These are phyloP conservation scores for Gamarada debralockiae DNA, from an alignment of 495 filamentous ascomycete genomes.

Conservation along the genomic window DNA sequence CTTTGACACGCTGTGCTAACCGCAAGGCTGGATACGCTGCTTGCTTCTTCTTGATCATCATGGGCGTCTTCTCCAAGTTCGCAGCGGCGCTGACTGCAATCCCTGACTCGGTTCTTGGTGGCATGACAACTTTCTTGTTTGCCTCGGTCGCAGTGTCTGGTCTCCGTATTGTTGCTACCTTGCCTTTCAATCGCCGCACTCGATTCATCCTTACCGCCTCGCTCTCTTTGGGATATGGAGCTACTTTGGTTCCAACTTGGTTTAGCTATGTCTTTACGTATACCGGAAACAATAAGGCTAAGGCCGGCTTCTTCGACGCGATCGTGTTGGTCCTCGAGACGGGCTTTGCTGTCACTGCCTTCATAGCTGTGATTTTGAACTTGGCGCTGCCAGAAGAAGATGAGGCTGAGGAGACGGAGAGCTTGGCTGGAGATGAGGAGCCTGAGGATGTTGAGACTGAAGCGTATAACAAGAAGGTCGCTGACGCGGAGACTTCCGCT, in stretches of 20 bases:
- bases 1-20: conserved; percentile 85
- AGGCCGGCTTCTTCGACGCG: conserved; percentile 79
- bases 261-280: conserved; percentile 74
- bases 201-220: conserved; percentile 83
- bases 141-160: conserved; percentile 80
- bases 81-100: conserved; percentile 85
- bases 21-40: conserved; percentile 75
- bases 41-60: conserved; percentile 77
- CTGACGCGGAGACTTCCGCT: background rate
- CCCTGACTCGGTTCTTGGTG: conserved; percentile 75
- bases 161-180: conserved; percentile 74
- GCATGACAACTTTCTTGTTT: conserved; percentile 94
- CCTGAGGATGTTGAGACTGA: conserved; percentile 1
- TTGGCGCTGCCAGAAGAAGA: conserved; percentile 68
- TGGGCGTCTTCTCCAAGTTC: conserved; percentile 91
- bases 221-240: conserved; percentile 73
- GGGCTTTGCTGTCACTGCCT: conserved; percentile 68
- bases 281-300: conserved; percentile 60
- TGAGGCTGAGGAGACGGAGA: conserved; percentile 35
- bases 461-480: background rate
- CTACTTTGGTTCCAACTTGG: conserved; percentile 77
- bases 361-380: conserved; percentile 71
- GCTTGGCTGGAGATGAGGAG: conserved; percentile 37
- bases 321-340: conserved; percentile 80
- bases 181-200: conserved; percentile 79